Percentiles rank a stretch among this genome's conserved stretches.
Conservation (phyloP, 1,284 basidiomycete genomes). For the Sporisorium scitamineum region DNA sequence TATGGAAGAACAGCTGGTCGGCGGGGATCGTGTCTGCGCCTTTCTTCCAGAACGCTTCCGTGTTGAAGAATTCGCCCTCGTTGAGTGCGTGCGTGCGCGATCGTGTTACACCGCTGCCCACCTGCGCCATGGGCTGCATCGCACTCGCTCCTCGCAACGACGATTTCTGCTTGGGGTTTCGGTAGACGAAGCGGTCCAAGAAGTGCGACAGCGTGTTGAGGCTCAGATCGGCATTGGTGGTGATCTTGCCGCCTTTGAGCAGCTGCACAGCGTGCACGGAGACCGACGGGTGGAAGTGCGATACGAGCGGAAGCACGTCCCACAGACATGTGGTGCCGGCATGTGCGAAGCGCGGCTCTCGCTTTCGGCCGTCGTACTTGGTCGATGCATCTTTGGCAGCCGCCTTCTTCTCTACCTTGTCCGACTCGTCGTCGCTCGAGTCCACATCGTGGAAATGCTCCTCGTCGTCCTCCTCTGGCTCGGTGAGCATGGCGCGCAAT, state of each 20-base stretch:
- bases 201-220: slow-evolving; percentile 93
- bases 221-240: slow-evolving; percentile 86
- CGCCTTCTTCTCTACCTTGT: slow-evolving; percentile 16
- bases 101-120: slow-evolving; percentile 76
- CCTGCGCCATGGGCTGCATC: slow-evolving; percentile 85
- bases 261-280: slow-evolving; percentile 91
- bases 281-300: slow-evolving; percentile 92
- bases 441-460: slow-evolving; percentile 73
- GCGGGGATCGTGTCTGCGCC: slow-evolving; percentile 82
- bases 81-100: slow-evolving; percentile 74
- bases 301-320: slow-evolving; percentile 73
- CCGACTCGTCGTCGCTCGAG: slow-evolving; percentile 58
- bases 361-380: slow-evolving; percentile 74
- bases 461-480: slow-evolving; percentile 70
- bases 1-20: slow-evolving; percentile 74
- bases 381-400: slow-evolving; percentile 21
- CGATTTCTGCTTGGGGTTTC: slow-evolving; percentile 88
- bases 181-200: slow-evolving; percentile 89
- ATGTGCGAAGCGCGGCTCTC: slow-evolving; percentile 88
- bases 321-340: slow-evolving; percentile 76
- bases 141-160: slow-evolving; percentile 79
- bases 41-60: slow-evolving; percentile 81
- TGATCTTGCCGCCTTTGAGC: slow-evolving; percentile 76
- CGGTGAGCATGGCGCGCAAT: slow-evolving; percentile 77
- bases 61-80: slow-evolving; percentile 77